Evolutionary conservation across 805 yeast genomes (phyloP).

Genomic region (Pichia heedii): DNA sequence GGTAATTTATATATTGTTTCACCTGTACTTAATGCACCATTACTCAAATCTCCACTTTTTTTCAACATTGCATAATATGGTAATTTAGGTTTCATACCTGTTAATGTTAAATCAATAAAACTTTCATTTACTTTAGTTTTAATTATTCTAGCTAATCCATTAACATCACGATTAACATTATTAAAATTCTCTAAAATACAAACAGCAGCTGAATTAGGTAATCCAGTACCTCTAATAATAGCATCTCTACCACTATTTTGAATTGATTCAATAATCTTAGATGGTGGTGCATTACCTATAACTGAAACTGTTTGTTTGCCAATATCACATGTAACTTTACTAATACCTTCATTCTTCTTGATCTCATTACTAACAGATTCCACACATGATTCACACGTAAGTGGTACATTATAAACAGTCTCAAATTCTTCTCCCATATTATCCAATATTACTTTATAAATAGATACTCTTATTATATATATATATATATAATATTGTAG

Average conservation of each 20-base stretch:
- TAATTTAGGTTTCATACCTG: conserved; percentile 54
- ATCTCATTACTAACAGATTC: conserved; percentile 50
- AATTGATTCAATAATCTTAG: conserved; percentile 56
- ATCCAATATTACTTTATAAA: too few relatives aligned
- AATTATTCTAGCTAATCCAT: conserved; percentile 83
- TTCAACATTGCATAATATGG: conserved; percentile 63
- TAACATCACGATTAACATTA: conserved; percentile 61
- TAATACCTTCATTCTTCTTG: conserved; percentile 39
- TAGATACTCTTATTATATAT: too few relatives aligned
- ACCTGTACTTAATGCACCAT: conserved; percentile 66
- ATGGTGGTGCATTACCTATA: conserved; percentile 67
- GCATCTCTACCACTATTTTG: conserved; percentile 80
- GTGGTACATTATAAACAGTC: conserved; percentile 77
- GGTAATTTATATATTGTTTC: conserved; percentile 34
- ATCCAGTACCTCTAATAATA: conserved; percentile 85
- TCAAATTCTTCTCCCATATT: conserved; percentile 8
- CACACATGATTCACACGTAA: conserved; percentile 71
- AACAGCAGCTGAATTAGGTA: conserved; percentile 83
- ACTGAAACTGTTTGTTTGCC: conserved; percentile 55
- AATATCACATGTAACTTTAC: conserved; percentile 48
- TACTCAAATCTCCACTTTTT: conserved; percentile 64
- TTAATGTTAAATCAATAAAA: conserved; percentile 69
- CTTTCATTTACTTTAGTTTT: conserved; percentile 43
- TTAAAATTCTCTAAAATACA: conserved; percentile 72
- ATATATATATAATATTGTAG: too few relatives aligned